Evolutionary conservation across 2,329 filamentous ascomycete species (phyloP).

Genomic region (Geosmithia putterillii): DNA sequence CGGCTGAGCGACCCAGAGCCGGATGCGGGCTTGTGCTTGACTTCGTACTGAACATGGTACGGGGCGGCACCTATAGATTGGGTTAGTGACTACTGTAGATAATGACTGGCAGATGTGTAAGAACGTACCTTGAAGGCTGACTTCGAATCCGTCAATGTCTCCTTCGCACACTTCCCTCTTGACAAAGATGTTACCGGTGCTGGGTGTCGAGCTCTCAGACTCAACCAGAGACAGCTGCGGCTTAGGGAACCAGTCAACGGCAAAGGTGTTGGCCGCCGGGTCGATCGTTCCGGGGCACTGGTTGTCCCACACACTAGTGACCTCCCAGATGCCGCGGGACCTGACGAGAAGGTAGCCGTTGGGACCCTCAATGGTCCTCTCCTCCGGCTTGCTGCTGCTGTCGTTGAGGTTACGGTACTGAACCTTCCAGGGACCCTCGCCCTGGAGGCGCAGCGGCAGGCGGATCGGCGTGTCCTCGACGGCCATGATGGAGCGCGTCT

Average conservation of each 20-base stretch:
- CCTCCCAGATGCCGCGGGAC: conserved; percentile 64
- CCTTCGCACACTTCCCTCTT: conserved; percentile 88
- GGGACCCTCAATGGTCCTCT: conserved; percentile 34
- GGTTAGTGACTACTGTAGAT: conserved; percentile 13
- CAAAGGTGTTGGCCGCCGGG: conserved; percentile 58
- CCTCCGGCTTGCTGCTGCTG: conserved; percentile 25
- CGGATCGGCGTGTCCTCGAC: conserved; percentile 64
- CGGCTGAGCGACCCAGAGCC: conserved; percentile 53
- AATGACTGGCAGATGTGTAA: neutral
- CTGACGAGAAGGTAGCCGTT: conserved; percentile 61
- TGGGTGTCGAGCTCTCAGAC: conserved; percentile 43
- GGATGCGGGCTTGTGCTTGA: conserved; percentile 57
- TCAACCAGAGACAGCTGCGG: conserved; percentile 59
- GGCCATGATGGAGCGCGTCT: conserved; percentile 60
- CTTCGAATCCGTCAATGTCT: conserved; percentile 79
- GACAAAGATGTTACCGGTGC: conserved; percentile 42
- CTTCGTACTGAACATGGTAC: conserved; percentile 71
- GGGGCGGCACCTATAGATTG: conserved; percentile 55
- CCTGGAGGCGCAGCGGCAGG: conserved; percentile 74
- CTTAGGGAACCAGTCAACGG: conserved; percentile 74
- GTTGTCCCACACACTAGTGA: conserved; percentile 64
- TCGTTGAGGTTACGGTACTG: conserved; percentile 59
- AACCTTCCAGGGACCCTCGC: conserved; percentile 74
- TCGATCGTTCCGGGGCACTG: conserved; percentile 78
- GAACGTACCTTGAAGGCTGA: conserved; percentile 63